Evolutionary conservation across 2,329 filamentous ascomycete species (phyloP).

Genomic region (Ceratocystis ficicola): DNA sequence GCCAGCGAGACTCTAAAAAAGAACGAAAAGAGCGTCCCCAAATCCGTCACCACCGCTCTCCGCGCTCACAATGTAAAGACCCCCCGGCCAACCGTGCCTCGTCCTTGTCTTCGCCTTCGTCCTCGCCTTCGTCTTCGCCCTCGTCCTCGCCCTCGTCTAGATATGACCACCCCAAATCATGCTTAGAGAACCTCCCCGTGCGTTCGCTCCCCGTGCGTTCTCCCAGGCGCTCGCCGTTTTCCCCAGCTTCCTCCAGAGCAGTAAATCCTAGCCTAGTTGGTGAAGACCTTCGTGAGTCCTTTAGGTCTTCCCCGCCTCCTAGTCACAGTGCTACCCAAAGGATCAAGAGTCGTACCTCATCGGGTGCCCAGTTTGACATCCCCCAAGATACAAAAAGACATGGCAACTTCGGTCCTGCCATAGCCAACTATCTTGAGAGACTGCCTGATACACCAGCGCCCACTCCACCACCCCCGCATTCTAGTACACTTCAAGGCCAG

Average conservation of each 20-base stretch:
- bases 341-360: conserved; percentile 12
- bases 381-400: conserved; percentile 7
- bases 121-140: too few relatives aligned
- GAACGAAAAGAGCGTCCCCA: neutral
- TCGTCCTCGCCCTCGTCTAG: neutral
- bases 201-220: too few relatives aligned
- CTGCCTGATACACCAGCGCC: conserved; percentile 20
- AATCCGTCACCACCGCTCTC: neutral
- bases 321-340: conserved; percentile 20
- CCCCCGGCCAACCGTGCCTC: neutral
- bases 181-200: neutral
- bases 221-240: too few relatives aligned
- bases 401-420: conserved; percentile 3
- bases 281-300: neutral
- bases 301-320: conserved; percentile 7
- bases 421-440: conserved; percentile 13
- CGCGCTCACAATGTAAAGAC: conserved; percentile 6
- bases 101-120: too few relatives aligned
- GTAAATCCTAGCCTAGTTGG: neutral
- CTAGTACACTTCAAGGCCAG: neutral
- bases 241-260: neutral
- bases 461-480: conserved; percentile 15
- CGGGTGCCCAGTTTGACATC: neutral
- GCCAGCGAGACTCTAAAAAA: neutral
- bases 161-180: neutral